A percentile compares a stretch with the other conserved stretches of the same genome.
Evolutionary conservation across 148 eudicot genomes (phyloP).

Genomic region (Limonium bicolor): DNA sequence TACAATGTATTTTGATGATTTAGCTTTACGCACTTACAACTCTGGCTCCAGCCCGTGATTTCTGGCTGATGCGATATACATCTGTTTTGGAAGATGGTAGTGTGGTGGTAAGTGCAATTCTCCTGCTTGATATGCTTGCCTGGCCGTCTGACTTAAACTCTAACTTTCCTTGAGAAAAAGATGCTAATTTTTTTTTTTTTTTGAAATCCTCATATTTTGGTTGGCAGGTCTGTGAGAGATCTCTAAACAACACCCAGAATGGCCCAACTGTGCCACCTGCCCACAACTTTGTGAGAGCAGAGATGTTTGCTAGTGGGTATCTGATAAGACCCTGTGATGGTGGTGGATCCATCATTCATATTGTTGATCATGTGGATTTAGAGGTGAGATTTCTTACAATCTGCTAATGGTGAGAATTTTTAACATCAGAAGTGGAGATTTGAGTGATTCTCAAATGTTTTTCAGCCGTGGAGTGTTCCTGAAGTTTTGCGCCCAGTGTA

Average conservation of each 20-base stretch:
- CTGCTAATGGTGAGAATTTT: background rate
- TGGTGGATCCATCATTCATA: slow-evolving; percentile 81
- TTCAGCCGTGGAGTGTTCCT: slow-evolving; percentile 86
- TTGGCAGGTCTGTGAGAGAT: slow-evolving; percentile 77
- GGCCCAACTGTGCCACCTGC: slow-evolving; percentile 84
- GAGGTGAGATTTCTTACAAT: slow-evolving; percentile 31
- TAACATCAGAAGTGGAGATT: background rate
- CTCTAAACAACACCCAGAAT: slow-evolving; percentile 80
- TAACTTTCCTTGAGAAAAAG: too few species aligned
- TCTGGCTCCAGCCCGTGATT: slow-evolving; percentile 87
- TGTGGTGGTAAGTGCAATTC: slow-evolving; percentile 59
- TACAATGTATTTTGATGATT: background rate
- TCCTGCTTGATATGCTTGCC: background rate
- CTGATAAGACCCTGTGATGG: slow-evolving; percentile 91
- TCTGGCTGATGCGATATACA: slow-evolving; percentile 78
- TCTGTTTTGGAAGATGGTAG: slow-evolving; percentile 82
- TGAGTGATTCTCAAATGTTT: slow-evolving; percentile 1
- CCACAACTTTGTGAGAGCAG: slow-evolving; percentile 72
- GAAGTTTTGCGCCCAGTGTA: slow-evolving; percentile 85
- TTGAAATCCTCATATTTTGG: background rate
- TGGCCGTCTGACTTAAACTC: too few species aligned
- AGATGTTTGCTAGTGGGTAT: slow-evolving; percentile 77
- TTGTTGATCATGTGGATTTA: slow-evolving; percentile 82
- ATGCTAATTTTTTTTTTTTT: too few species aligned
- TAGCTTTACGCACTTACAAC: slow-evolving; percentile 91